Base-by-base conservation (phyloP, 2,329 filamentous ascomycete species). In the Rutstroemia sp. region DNA sequence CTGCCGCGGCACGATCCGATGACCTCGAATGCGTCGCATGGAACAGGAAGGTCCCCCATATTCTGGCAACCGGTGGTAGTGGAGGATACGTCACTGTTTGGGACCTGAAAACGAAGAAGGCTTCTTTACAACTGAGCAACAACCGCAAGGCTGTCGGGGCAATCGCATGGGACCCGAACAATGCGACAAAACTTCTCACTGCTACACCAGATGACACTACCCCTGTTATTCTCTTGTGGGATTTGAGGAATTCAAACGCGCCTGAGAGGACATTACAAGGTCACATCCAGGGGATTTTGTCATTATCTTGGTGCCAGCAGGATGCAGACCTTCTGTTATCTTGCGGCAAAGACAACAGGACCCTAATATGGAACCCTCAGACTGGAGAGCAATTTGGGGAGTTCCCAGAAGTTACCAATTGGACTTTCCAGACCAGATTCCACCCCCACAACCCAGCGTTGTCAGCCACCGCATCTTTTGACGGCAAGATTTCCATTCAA, bases 81-180 rank as follows among this genome's bases (percentile, higher is more conserved):
- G 92, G 91, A 50, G 94, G 94, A 4, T 95, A 97, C 68, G 92
- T 97, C 38, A 97, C 94, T 2, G 92, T 99, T 17, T 99, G 94
- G 94, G 94, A 99, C 74, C 80, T 97, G 62, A 96, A 96, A 78
- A 91, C 89, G 12, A 97, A 96, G 81, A 96, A 96, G 75, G 91
- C 96, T 65, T 96, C 92, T 56, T 76, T 99, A 73, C 96, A 92
- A 38, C 78, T 99, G 62, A 99, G 96, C 77, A 88, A 89, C 69
- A 94, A 89, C 69, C 84, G 94, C 61, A 99, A 96, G 75, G 81
- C 92, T 54, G 91, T 97, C 67, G 96, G 92, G 73, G 87, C 95
- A 58, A 90, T 99, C 65, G 92, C 92, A 12, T 99, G 94, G 94
- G 94, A 99, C 67, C 95, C 94, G 1, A 89, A 94, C 67, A 92